phyloP scores from a whole-genome alignment of 495 filamentous ascomycete genomes.

The Penicillium riverlandense region DNA sequence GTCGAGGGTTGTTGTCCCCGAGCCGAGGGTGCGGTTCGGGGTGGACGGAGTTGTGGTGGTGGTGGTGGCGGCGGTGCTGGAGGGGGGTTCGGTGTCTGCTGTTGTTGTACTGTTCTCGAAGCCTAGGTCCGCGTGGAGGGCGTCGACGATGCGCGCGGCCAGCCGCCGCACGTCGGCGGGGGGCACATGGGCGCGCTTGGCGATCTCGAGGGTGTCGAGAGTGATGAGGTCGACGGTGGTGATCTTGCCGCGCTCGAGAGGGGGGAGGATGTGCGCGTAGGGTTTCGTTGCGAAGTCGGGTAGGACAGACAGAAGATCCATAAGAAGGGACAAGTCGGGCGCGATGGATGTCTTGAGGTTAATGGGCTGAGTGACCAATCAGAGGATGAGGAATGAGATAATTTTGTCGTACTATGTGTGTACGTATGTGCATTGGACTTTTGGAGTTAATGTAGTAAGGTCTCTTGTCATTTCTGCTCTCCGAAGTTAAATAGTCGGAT shows the following conservation, averaged over 20 bases:
- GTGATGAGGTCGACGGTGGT: constrained; percentile 81
- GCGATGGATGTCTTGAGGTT: constrained; percentile 7
- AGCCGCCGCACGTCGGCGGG: constrained; percentile 71
- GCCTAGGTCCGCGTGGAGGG: constrained; percentile 60
- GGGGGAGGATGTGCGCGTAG: constrained; percentile 68
- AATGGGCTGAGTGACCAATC: constrained; percentile 7
- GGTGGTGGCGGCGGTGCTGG: constrained; percentile 17
- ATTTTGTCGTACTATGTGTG: too few relatives aligned
- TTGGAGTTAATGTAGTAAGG: too few relatives aligned
- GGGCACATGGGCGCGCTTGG: constrained; percentile 77
- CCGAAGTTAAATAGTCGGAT: too few relatives aligned
- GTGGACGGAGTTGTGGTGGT: constrained; percentile 8
- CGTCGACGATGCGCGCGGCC: constrained; percentile 51
- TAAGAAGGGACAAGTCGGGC: constrained; percentile 24
- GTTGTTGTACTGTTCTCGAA: constrained; percentile 19
- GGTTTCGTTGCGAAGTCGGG: constrained; percentile 66
- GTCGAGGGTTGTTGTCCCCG: constrained; percentile 23
- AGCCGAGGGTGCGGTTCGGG: constrained; percentile 7
- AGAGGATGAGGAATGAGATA: neutral
- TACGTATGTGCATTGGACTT: too few relatives aligned
- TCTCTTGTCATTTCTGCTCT: too few relatives aligned
- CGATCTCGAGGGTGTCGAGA: constrained; percentile 74
- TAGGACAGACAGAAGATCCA: constrained; percentile 79
- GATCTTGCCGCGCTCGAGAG: constrained; percentile 66
- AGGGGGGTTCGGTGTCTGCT: constrained; percentile 13